Conservation (phyloP, 345 rosid species). For the Gossypium rotundifolium region DNA sequence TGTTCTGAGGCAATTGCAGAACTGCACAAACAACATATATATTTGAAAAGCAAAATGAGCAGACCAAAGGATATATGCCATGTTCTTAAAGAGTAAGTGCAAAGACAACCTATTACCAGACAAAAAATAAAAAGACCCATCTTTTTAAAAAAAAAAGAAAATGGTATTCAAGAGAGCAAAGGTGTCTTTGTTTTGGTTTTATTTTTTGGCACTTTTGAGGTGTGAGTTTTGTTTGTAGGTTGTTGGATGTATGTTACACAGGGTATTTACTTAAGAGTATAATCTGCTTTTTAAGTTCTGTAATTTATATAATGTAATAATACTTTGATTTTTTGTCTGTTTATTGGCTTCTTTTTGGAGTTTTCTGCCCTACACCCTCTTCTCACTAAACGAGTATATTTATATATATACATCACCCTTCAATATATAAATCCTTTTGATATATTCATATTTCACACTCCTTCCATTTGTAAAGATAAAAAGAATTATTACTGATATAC, state of each 20-base stretch:
- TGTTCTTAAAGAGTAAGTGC: constrained; percentile 12
- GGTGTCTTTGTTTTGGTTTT: background rate
- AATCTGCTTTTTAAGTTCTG: constrained; percentile 5
- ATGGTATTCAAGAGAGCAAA: background rate
- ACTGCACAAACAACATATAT: background rate
- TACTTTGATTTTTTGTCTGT: constrained; percentile 14
- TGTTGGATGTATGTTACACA: constrained; percentile 22
- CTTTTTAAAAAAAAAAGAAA: background rate
- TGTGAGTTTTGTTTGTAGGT: constrained; percentile 30
- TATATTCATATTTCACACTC: too few species aligned
- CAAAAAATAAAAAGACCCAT: constrained; percentile 8
- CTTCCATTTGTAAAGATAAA: too few species aligned
- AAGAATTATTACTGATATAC: too few species aligned
- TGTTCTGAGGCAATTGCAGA: constrained; percentile 6
- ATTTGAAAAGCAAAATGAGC: background rate
- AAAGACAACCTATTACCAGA: constrained; percentile 28
- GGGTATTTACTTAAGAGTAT: background rate
- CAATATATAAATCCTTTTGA: too few species aligned
- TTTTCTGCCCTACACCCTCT: constrained; percentile 11
- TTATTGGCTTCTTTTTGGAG: constrained; percentile 16
- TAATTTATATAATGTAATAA: background rate
- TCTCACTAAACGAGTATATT: background rate
- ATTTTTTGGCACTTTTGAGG: constrained; percentile 27
- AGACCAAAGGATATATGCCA: background rate
- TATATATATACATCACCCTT: too few species aligned